Percentiles rank a stretch among this genome's conserved stretches.
Conservation (phyloP, 192 early-diverging fungal species). For the Gamsiella multidivaricata region DNA sequence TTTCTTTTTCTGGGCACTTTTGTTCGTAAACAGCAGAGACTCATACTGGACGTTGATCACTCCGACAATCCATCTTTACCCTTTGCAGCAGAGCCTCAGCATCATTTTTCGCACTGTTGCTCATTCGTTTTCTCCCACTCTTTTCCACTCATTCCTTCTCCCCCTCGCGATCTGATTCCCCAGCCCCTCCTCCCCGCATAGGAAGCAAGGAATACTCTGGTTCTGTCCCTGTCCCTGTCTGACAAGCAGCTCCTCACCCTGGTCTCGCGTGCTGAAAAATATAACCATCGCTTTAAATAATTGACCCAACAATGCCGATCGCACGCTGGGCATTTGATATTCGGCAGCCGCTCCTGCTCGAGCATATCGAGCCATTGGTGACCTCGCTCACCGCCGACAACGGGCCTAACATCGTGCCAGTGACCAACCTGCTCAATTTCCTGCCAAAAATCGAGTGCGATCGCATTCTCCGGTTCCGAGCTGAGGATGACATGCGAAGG, state of each 20-base stretch:
- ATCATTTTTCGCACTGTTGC: background rate
- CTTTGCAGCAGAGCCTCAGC: too few species aligned
- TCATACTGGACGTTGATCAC: too few species aligned
- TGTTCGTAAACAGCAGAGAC: too few species aligned
- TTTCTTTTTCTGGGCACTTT: too few species aligned
- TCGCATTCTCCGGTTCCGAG: constrained; percentile 27
- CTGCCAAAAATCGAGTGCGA: constrained; percentile 42
- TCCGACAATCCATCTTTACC: too few species aligned
- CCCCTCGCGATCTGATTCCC: background rate
- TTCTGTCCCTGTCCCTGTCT: too few species aligned
- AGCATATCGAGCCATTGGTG: constrained; percentile 37
- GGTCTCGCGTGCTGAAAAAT: too few species aligned
- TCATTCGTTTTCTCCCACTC: background rate
- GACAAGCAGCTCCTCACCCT: too few species aligned
- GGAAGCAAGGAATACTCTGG: too few species aligned
- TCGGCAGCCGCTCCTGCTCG: constrained; percentile 38
- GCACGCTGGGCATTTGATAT: constrained; percentile 52
- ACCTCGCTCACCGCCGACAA: constrained; percentile 35
- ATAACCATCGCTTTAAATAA: too few species aligned
- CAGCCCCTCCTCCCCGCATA: too few species aligned
- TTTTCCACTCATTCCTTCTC: background rate
- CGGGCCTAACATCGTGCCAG: constrained; percentile 37
- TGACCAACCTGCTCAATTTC: constrained; percentile 41
- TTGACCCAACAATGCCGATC: constrained; percentile 44
- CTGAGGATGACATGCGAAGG: constrained; percentile 43